Base-by-base conservation (phyloP, 805 yeast species). In the Metschnikowia baotianmanensis region DNA sequence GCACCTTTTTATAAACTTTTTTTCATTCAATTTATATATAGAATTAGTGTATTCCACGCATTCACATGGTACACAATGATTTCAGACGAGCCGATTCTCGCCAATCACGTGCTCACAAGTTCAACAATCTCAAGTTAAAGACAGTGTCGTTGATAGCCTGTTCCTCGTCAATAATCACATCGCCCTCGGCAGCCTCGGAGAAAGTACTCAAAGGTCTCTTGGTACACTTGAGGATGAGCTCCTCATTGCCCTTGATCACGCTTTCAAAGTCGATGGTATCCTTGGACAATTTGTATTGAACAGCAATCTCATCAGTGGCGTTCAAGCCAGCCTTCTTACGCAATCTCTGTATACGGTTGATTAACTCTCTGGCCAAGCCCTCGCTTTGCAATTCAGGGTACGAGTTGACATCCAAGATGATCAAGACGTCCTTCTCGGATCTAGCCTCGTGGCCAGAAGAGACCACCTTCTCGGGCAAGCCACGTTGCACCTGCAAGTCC, bases 331-430 rank as follows among this genome's bases (percentile, higher is more conserved):
- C 89, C 77, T 90, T 89, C 83, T 93, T 93, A 71, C 99, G 85
- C 61, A 90, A 79, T 66, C 96, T 84, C 76, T 93, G 99, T 53
- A 93, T 88, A 69, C 99, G 89, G 78, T 93, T 93, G 59, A 93
- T 79, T 60, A 93, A 76, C 67, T 93, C 98, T 74, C 99, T 87
- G 6, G 96, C 96, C 55, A 86, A 74, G 64, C 98, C 98, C 72
- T 93, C 98, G 35, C 86, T 82, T 69, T 83, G 83, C 64, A 91
- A 76, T 54, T 90, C 96, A 30, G 88, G 87, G 61, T 93, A 84
- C 40, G 89, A 69, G 53, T 84, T 86, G 51, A 87, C 84, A 59
- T 93, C 99, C 64, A 93, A 73, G 50, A 93, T 84, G 59, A 91
- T 76, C 63, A 93, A 79, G 25, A 91, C 96, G 57, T 89, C 96